These are phyloP conservation scores for Cylindrotheca fusiformis DNA, from an alignment of 108 stramenopile genomes.

Conservation along the genomic window DNA sequence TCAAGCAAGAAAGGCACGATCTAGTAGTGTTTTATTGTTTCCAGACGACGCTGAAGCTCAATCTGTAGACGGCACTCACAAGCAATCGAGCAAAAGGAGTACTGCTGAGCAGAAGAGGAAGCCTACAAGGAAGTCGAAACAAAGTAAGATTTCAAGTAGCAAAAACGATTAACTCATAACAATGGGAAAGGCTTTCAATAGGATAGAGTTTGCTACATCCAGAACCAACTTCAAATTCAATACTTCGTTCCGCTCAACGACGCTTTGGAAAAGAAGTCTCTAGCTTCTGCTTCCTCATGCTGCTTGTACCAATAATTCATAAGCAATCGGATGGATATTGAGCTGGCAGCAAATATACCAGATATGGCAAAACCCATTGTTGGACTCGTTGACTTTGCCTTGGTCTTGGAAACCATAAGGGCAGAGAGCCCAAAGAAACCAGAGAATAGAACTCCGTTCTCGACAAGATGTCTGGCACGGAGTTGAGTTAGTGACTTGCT, in stretches of 20 bases:
- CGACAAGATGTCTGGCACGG: slow-evolving; percentile 20
- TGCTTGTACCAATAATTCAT: slow-evolving; percentile 16
- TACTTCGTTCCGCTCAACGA: slow-evolving; percentile 73
- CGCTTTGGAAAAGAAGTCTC: slow-evolving; percentile 69
- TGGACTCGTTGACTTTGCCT: neutral
- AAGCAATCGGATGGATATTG: slow-evolving; percentile 32
- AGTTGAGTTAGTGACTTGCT: slow-evolving; percentile 24
- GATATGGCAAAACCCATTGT: slow-evolving; percentile 1
- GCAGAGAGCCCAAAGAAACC: slow-evolving; percentile 38
- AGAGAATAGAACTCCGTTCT: slow-evolving; percentile 38
- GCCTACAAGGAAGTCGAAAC: no score
- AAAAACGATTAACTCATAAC: no score
- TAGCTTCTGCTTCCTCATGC: slow-evolving; percentile 51
- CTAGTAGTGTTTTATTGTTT: slow-evolving; percentile 13
- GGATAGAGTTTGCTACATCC: no score
- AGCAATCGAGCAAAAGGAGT: no score
- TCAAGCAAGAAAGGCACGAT: slow-evolving; percentile 51
- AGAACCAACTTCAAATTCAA: no score
- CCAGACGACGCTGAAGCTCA: neutral
- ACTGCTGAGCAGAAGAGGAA: no score
- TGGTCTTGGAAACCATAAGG: slow-evolving; percentile 16
- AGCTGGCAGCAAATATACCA: slow-evolving; percentile 18
- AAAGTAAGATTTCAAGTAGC: no score
- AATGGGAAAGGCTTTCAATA: no score
- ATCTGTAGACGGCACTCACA: neutral